These are phyloP conservation scores for Lactuca sativa DNA, from an alignment of 129 eudicot species.

Conservation along the genomic window DNA sequence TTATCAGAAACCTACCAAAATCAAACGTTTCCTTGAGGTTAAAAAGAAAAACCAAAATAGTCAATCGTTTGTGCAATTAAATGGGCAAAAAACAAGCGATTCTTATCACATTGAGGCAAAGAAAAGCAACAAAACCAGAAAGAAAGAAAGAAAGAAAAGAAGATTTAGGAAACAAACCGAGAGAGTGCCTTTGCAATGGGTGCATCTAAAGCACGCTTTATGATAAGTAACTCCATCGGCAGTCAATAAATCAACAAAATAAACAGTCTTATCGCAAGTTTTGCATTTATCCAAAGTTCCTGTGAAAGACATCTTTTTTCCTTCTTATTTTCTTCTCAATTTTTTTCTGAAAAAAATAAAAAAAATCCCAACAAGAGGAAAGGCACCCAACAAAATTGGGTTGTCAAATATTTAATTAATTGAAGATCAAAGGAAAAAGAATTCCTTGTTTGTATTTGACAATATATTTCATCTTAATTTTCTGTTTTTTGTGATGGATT, in stretches of 20 bases:
- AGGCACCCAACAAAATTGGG: slow-evolving; percentile 31
- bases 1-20: background rate
- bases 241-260: slow-evolving; percentile 76
- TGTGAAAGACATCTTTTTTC: slow-evolving; percentile 66
- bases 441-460: slow-evolving; percentile 21
- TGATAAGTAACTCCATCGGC: slow-evolving; percentile 87
- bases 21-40: background rate
- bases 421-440: slow-evolving; percentile 36
- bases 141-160: background rate
- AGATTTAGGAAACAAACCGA: slow-evolving; percentile 47
- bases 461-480: slow-evolving; percentile 26
- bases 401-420: slow-evolving; percentile 20
- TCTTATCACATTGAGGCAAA: background rate
- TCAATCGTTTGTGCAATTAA: background rate
- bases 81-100: too few species aligned
- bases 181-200: slow-evolving; percentile 92
- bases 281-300: slow-evolving; percentile 96
- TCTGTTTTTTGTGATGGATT: slow-evolving; percentile 25
- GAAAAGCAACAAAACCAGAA: background rate
- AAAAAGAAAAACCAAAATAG: background rate
- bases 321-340: slow-evolving; percentile 9
- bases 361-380: slow-evolving; percentile 17
- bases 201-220: slow-evolving; percentile 88
- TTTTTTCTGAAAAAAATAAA: background rate
- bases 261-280: slow-evolving; percentile 93